Evolutionary conservation across 2,329 filamentous ascomycete genomes (phyloP), one percentile per base, ranked within the genome.

Genomic region (Phyllosticta citribraziliensis): DNA sequence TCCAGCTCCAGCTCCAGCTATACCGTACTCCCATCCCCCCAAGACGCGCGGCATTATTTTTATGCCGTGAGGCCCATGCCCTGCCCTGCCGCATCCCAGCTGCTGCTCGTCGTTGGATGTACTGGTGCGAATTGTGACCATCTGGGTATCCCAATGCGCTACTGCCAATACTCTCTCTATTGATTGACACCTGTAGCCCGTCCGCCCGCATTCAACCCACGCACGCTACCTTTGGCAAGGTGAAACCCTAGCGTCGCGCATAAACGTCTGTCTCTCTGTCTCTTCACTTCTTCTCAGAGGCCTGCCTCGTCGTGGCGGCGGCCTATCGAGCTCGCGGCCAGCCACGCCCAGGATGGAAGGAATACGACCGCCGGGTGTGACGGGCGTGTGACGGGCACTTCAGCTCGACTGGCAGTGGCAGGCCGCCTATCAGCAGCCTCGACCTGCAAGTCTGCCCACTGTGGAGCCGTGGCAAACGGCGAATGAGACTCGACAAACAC

Each of bases 11-110:
- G n/a, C n/a, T n/a, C n/a, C n/a, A 3, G 22, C 22, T 22, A 22
- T 22, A 22, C 22, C 22, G 22, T 22, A 22, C 22, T 2, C 22
- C 22, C 22, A n/a, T n/a, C 3, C 22, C 22, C 3, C 22, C 22
- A 70, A 69, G 69, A 67, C 69, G 67, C 68, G 70, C 69, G 69
- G 71, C 72, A 73, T 70, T 70, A 71, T 64, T 70, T 68, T 61
- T 68, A 68, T 72, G 71, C 70, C 67, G 66, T 17, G 33, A 11
- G 4, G 14, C 33, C 33, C 9, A 40, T 40, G 33, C n/a, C n/a
- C n/a, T n/a, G n/a, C n/a, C n/a, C n/a, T n/a, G n/a, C 8, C 33
- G 33, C 33, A 40, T 40, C 33, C 33, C 11, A 40, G 33, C 33
- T 40, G 33, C 27, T 30, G 27, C 6, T 30, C 27, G 27, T 30